phyloP scores from a whole-genome alignment of 352 stramenopile species.

The Pythium aquatile region DNA sequence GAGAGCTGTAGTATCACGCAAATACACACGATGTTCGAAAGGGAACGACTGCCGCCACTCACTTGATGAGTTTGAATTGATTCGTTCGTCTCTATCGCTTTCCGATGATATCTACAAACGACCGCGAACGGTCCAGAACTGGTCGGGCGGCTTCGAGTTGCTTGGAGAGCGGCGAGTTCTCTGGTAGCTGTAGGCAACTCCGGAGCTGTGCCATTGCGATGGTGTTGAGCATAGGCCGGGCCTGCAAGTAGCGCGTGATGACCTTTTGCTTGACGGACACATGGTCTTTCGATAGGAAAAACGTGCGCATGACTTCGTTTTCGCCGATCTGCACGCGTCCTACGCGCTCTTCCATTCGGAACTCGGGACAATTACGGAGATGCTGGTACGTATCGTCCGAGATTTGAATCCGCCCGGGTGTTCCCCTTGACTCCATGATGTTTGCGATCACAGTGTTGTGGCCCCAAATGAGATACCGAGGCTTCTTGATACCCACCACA shows the following conservation, averaged over 20 bases:
- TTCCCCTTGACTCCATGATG: conserved; percentile 70
- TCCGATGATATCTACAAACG: conserved; percentile 49
- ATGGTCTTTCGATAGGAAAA: conserved; percentile 48
- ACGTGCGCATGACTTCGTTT: conserved; percentile 50
- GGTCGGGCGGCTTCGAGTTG: conserved; percentile 37
- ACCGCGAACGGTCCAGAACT: conserved; percentile 28
- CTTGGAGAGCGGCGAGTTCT: conserved; percentile 51
- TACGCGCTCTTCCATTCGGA: conserved; percentile 45
- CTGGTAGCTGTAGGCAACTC: conserved; percentile 48
- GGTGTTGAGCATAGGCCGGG: conserved; percentile 35
- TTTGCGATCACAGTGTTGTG: conserved; percentile 79
- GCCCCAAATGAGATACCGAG: conserved; percentile 84
- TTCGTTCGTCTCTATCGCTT: conserved; percentile 16
- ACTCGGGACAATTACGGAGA: conserved; percentile 49
- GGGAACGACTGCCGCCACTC: neutral
- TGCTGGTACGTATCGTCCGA: conserved; percentile 62
- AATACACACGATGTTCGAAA: no score
- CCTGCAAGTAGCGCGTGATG: conserved; percentile 47
- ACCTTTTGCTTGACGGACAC: conserved; percentile 48
- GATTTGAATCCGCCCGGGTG: conserved; percentile 55
- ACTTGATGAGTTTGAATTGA: neutral
- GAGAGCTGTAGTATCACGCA: neutral
- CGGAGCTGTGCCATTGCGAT: conserved; percentile 47
- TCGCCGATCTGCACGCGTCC: conserved; percentile 55
- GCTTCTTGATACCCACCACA: conserved; percentile 83